Evolutionary conservation across 345 rosid genomes (phyloP).

Genomic region (Moricandia moricandioides): DNA sequence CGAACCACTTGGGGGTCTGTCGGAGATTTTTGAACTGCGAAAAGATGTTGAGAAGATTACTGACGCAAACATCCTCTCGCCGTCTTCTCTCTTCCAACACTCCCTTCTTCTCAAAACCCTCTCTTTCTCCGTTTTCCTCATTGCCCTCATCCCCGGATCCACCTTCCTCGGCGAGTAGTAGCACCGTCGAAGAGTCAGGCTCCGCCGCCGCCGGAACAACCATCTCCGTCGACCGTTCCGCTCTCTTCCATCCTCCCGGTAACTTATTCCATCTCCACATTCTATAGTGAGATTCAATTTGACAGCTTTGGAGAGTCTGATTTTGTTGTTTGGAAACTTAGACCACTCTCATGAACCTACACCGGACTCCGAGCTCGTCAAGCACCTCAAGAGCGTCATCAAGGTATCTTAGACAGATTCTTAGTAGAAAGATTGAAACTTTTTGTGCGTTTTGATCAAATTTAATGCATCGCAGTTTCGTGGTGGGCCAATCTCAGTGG

Average conservation of each 20-base stretch:
- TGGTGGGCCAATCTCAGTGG: conserved; percentile 90
- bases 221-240: conserved; percentile 76
- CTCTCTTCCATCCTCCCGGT: conserved; percentile 60
- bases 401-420: conserved; percentile 47
- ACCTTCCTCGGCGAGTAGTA: conserved; percentile 25
- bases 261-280: background rate
- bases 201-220: conserved; percentile 39
- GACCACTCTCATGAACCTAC: conserved; percentile 65
- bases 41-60: conserved; percentile 49
- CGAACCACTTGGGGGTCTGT: background rate
- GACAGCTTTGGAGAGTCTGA: background rate
- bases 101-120: conserved; percentile 28
- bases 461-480: conserved; percentile 52
- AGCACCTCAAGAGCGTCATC: conserved; percentile 85
- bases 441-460: background rate
- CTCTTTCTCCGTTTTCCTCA: conserved; percentile 37
- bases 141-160: conserved; percentile 43
- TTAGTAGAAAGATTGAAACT: background rate
- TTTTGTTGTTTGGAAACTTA: conserved; percentile 14
- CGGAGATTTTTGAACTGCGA: conserved; percentile 1
- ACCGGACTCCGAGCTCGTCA: conserved; percentile 73
- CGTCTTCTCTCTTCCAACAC: conserved; percentile 39
- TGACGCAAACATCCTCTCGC: conserved; percentile 40
- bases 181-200: conserved; percentile 41
- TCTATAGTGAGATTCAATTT: background rate